A percentile compares a stretch with the other conserved stretches of the same genome.
Evolutionary conservation across 345 rosid genomes (phyloP).

Genomic region (Salix arbutifolia): DNA sequence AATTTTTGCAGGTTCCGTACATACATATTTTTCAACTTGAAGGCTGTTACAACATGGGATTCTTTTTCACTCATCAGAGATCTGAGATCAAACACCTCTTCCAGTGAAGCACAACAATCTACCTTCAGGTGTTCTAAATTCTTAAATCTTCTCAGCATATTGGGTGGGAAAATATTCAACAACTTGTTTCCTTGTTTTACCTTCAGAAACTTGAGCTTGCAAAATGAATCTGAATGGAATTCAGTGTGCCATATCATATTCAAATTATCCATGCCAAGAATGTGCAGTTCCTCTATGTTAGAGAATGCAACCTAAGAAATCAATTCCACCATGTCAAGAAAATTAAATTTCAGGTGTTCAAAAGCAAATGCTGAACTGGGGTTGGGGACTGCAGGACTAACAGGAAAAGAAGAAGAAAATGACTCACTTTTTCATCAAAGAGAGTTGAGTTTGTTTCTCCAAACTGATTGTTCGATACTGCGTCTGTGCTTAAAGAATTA

Average conservation of each 20-base stretch:
- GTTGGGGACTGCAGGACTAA: background rate
- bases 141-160: background rate
- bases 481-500: background rate
- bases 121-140: background rate
- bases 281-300: constrained; percentile 10
- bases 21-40: background rate
- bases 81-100: constrained; percentile 16
- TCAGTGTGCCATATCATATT: constrained; percentile 18
- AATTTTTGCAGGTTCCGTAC: background rate
- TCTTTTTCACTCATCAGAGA: background rate
- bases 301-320: constrained; percentile 20
- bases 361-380: background rate
- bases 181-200: background rate
- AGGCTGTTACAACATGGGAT: background rate
- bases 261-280: constrained; percentile 14
- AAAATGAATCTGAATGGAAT: constrained; percentile 10
- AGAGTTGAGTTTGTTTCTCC: background rate
- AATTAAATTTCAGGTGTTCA: too few relatives aligned
- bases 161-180: constrained; percentile 9
- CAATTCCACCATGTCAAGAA: background rate
- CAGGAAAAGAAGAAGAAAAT: background rate
- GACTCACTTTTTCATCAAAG: constrained; percentile 7
- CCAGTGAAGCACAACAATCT: background rate
- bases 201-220: background rate
- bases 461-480: background rate